A percentile compares a stretch with the other conserved stretches of the same genome.
These are phyloP conservation scores for Boletus sp. DNA, from an alignment of 768 basidiomycete genomes.

Conservation along the genomic window DNA sequence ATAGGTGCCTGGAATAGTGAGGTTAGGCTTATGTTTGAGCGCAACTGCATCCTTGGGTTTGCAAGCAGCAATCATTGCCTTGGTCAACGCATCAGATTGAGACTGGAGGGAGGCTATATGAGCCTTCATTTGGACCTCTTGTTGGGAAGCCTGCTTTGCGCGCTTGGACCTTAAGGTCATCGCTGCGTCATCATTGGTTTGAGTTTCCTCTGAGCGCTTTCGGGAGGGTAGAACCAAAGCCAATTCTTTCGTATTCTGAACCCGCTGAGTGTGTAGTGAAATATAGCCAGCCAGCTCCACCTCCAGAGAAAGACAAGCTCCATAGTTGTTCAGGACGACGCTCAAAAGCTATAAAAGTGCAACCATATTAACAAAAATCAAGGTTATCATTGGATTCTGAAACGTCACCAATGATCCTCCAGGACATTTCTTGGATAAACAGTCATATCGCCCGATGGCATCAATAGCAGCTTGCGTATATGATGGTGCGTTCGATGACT, in stretches of 20 bases:
- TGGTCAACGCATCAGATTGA: neutral
- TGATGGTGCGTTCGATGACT: neutral
- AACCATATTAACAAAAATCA: too few species aligned
- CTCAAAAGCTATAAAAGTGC: too few species aligned
- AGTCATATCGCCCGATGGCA: too few species aligned
- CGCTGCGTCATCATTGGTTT: too few species aligned
- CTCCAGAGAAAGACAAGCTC: too few species aligned
- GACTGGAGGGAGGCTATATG: neutral
- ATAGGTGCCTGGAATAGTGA: neutral
- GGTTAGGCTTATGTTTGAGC: neutral
- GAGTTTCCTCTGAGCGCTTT: neutral
- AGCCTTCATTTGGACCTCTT: neutral
- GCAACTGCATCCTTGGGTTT: neutral
- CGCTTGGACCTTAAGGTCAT: neutral
- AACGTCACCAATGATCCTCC: too few species aligned
- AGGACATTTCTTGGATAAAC: too few species aligned
- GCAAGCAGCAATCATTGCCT: neutral
- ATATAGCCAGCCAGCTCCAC: too few species aligned
- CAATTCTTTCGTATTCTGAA: neutral
- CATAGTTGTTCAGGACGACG: too few species aligned
- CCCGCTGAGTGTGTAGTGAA: neutral
- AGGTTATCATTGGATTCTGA: too few species aligned
- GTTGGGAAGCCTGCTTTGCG: neutral
- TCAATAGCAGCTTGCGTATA: neutral
- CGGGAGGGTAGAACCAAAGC: neutral